These are phyloP conservation scores for Vaccinium myrtillus DNA, from an alignment of 148 eudicot species.

Conservation along the genomic window DNA sequence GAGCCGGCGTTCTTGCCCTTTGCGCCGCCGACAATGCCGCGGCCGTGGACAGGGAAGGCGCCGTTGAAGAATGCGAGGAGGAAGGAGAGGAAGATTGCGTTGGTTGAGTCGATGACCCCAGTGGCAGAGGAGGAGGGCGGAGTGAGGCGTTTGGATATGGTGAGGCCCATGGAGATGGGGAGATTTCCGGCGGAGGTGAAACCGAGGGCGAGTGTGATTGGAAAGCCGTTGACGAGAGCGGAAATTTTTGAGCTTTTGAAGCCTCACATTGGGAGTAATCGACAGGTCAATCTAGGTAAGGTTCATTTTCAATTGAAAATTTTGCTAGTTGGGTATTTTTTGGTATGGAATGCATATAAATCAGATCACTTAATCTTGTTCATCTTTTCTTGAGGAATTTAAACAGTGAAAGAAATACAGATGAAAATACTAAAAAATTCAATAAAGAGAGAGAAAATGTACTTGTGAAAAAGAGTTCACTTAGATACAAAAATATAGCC, in stretches of 20 bases:
- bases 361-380: neutral
- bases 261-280: slow-evolving; percentile 53
- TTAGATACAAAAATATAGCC: neutral
- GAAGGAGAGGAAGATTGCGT: slow-evolving; percentile 40
- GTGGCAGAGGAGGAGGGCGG: slow-evolving; percentile 20
- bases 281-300: slow-evolving; percentile 77
- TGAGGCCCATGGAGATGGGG: slow-evolving; percentile 40
- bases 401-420: neutral
- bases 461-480: neutral
- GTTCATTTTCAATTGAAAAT: neutral
- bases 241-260: slow-evolving; percentile 59
- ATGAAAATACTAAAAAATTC: neutral
- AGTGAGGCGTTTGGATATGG: slow-evolving; percentile 49
- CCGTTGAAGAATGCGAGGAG: slow-evolving; percentile 59
- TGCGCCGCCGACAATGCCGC: slow-evolving; percentile 83
- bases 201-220: slow-evolving; percentile 61
- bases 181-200: slow-evolving; percentile 29
- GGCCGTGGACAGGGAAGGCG: slow-evolving; percentile 97
- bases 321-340: neutral
- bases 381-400: neutral
- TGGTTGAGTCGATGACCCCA: slow-evolving; percentile 51
- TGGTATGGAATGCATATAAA: neutral
- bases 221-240: slow-evolving; percentile 61
- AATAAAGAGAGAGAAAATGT: neutral
- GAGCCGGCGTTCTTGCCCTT: slow-evolving; percentile 93